A percentile compares a stretch with the other conserved stretches of the same genome.
Conservation (phyloP, 1,284 basidiomycete genomes). For the Microbotryum violaceum region DNA sequence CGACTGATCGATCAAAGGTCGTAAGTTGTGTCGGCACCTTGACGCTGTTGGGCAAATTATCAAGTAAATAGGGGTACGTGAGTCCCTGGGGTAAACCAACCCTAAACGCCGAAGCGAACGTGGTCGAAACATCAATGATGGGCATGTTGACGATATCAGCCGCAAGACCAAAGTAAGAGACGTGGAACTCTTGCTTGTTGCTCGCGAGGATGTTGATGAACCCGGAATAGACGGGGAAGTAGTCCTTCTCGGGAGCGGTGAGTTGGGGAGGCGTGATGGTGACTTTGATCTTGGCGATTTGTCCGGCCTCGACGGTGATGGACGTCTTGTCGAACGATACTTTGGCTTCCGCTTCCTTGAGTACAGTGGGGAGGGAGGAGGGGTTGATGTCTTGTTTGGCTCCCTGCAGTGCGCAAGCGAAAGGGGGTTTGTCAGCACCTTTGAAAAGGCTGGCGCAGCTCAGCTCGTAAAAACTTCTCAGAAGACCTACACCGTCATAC, state of each 20-base stretch:
- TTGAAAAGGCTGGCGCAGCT: too few species aligned
- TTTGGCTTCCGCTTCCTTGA: neutral
- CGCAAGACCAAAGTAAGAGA: slow-evolving; percentile 29
- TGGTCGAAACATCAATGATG: too few species aligned
- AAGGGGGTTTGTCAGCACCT: too few species aligned
- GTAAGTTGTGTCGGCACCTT: too few species aligned
- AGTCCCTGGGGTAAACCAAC: too few species aligned
- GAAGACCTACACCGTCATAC: neutral
- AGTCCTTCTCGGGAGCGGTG: neutral
- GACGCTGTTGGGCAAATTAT: too few species aligned
- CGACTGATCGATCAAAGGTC: too few species aligned
- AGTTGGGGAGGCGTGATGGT: slow-evolving; percentile 13
- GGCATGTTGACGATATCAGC: slow-evolving; percentile 27
- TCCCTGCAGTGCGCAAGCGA: neutral
- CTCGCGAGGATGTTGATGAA: slow-evolving; percentile 12
- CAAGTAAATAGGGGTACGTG: too few species aligned
- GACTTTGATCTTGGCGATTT: slow-evolving; percentile 1
- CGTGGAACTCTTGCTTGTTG: neutral
- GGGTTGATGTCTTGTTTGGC: slow-evolving; percentile 11
- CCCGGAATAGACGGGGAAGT: slow-evolving; percentile 32
- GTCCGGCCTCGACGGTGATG: slow-evolving; percentile 9
- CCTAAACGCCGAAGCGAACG: too few species aligned
- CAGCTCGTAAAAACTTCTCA: too few species aligned
- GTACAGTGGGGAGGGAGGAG: slow-evolving; percentile 3
- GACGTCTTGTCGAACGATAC: slow-evolving; percentile 5